Percentiles rank a stretch among this genome's conserved stretches.
Conservation (phyloP, 352 stramenopile genomes). For the Phytophthora sansomeana region DNA sequence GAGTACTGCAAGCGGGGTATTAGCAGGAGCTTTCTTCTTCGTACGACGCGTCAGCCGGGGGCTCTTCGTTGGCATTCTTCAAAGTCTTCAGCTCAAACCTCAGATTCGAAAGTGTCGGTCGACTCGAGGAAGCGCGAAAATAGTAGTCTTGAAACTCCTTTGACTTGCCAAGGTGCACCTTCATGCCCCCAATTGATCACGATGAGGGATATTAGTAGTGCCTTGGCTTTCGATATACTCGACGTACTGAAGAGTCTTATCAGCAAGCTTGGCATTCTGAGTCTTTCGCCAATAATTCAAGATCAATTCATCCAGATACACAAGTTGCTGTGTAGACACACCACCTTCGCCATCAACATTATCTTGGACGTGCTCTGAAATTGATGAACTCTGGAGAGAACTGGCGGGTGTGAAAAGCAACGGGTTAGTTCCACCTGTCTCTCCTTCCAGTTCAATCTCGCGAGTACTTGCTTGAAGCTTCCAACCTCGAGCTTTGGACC, state of each 20-base stretch:
- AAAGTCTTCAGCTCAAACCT: not conserved
- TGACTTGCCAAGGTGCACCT: not conserved
- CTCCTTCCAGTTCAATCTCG: slow-evolving; percentile 15
- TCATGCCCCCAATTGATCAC: not conserved
- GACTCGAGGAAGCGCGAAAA: slow-evolving; percentile 18
- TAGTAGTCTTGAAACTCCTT: slow-evolving; percentile 33
- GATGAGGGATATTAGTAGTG: slow-evolving; percentile 1
- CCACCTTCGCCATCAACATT: slow-evolving; percentile 25
- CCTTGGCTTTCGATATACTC: slow-evolving; percentile 54
- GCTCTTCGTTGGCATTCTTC: slow-evolving; percentile 18
- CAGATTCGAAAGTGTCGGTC: not conserved
- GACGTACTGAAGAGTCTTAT: slow-evolving; percentile 53
- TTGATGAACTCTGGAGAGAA: slow-evolving; percentile 3
- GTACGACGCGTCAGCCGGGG: slow-evolving; percentile 14
- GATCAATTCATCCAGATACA: slow-evolving; percentile 68
- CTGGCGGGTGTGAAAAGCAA: slow-evolving; percentile 28
- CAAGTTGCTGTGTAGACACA: slow-evolving; percentile 58
- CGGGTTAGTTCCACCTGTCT: not conserved
- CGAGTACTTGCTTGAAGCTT: slow-evolving; percentile 41
- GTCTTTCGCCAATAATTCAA: slow-evolving; percentile 61
- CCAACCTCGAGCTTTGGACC: slow-evolving; percentile 73
- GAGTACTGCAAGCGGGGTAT: slow-evolving; percentile 8
- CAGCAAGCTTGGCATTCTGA: slow-evolving; percentile 35
- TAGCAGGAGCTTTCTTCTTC: slow-evolving; percentile 24
- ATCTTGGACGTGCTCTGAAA: slow-evolving; percentile 60